Evolutionary conservation across 306 rosid genomes (phyloP), one percentile per base, ranked within the genome.

Genomic region (Sechiopsis laciniata): DNA sequence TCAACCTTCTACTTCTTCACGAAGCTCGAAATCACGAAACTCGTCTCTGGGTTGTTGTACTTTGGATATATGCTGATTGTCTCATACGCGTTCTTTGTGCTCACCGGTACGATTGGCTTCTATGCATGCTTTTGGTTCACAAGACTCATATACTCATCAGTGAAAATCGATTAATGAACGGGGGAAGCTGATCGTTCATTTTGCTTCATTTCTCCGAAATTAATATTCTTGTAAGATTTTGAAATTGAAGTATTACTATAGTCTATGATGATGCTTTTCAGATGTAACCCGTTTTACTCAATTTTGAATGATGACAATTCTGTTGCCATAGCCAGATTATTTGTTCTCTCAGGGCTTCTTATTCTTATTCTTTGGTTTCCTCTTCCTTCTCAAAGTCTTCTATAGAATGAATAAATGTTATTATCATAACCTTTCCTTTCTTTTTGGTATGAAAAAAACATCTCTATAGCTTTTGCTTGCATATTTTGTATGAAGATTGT

Each of bases 1-100:
- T 96, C 98, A 10, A 85, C 96, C 9, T 90, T 94, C 89, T 94
- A 94, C 92, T 94, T 94, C 95, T 94, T 94, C 87, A 89, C 98
- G 29, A 94, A 94, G 95, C 98, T 94, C 51, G 98, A 94, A 78
- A 94, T 94, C 95, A 83, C 98, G 7, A 94, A 94, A 89, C 75
- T 87, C 77, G 95, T 94, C 17, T 94, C 98, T 7, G 98, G 83
- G 2, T 74, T 90, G 57, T 78, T 94, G 40, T 90, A 90, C 86
- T 94, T 94, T 6, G 97, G 98, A 15, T 94, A 94, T 89, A 94
- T 94, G 98, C 87, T 87, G 50, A 94, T 94, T 74, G 97, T 90
- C 17, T 90, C 98, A 1, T 94, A 90, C 62, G 92, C 98, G 29
- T 94, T 94, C 83, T 94, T 94, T 62, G 98, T 94, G 82, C 84